Percentiles rank a stretch among this genome's conserved stretches.
phyloP scores from a whole-genome alignment of 306 rosid species.

The Prunus davidiana region DNA sequence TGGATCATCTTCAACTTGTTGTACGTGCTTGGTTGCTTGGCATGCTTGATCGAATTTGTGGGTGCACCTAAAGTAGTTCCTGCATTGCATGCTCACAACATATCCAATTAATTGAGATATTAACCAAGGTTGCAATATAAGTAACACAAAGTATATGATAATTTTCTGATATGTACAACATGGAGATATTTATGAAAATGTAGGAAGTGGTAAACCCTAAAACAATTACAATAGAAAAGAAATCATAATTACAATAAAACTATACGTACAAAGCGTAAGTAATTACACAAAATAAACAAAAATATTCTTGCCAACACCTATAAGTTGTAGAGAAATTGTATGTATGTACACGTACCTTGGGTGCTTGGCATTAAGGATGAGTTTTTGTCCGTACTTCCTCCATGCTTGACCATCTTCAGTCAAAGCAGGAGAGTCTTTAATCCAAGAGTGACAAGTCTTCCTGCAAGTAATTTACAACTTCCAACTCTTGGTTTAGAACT shows the following conservation, averaged over 20 bases:
- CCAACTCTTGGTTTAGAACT: not conserved
- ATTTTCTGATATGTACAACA: no score
- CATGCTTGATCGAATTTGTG: constrained; percentile 68
- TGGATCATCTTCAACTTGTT: constrained; percentile 54
- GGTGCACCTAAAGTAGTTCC: constrained; percentile 76
- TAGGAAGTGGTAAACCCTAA: no score
- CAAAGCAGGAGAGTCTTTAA: constrained; percentile 34
- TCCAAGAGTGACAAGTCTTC: constrained; percentile 38
- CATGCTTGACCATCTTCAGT: constrained; percentile 62
- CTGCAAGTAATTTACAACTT: constrained; percentile 27
- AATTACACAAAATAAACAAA: no score
- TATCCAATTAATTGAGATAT: no score
- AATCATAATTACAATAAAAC: no score
- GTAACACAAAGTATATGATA: no score
- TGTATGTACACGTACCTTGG: constrained; percentile 40
- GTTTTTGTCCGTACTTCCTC: constrained; percentile 82
- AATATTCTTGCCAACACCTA: no score
- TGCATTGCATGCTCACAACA: constrained; percentile 9
- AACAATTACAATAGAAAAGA: no score
- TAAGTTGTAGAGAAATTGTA: no score
- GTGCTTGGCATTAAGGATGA: constrained; percentile 31
- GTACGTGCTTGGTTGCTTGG: constrained; percentile 72
- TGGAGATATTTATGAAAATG: no score
- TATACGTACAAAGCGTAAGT: no score
- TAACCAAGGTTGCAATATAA: no score